Base-by-base conservation (phyloP, 345 rosid species). In the Mangifera indica region DNA sequence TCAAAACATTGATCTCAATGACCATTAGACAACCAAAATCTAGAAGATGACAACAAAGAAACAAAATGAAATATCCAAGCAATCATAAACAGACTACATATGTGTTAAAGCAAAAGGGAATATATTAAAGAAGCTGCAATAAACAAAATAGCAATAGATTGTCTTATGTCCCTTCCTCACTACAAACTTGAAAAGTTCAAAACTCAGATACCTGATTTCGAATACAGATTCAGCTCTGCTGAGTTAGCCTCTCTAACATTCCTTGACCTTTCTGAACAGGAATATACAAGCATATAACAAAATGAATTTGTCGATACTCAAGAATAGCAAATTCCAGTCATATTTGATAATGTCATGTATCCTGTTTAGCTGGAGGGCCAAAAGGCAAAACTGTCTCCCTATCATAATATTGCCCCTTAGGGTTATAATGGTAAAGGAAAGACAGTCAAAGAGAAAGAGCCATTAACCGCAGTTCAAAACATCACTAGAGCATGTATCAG, bases 401-500 rank as follows among this genome's bases (percentile, higher is more conserved):
- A 54, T 37, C 25, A n/a, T 54, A 7, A 21, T 37, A 17, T 11
- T 18, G 45, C 66, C 69, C 66, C 25, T 51, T 10, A 56, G 40
- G 56, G 44, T 55, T 8, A 13, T 11, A 18, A 42, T n/a, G 32
- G 13, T 49, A 21, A 64, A 15, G 14, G 8, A 24, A 24, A 46
- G 11, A 29, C 9, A 17, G 2, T 44, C 25, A 14, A 40, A 48
- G 40, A 29, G 32, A 53, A 44, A 60, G 29, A 11, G 29, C 26
- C 7, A 51, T 62, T 9, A 51, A 58, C 62, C 44, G 52, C 26
- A 18, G 9, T 20, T 69, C 71, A 84, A 61, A 83, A 66, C 63
- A 84, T 49, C 76, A 81, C 49, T 69, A 81, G 17, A 69, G 32
- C 76, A 42, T 58, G 65, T 26, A 74, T 25, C 40, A 85, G 66